These are phyloP conservation scores for Ophiostoma novo-ulmi DNA, from an alignment of 2,329 filamentous ascomycete genomes.

Conservation along the genomic window DNA sequence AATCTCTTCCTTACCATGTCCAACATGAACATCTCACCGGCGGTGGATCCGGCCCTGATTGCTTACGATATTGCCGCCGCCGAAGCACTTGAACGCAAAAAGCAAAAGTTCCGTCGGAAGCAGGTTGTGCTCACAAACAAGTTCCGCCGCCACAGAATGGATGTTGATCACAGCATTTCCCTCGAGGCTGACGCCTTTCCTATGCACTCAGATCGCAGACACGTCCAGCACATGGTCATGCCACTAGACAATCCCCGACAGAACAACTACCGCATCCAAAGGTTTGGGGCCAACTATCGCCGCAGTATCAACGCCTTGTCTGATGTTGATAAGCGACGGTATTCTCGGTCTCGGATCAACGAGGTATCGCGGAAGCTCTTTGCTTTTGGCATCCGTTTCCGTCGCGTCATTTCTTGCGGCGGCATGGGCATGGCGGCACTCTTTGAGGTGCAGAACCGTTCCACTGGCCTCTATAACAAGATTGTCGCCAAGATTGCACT, in stretches of 20 bases:
- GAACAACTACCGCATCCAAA: neutral
- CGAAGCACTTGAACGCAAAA: neutral
- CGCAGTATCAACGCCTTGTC: neutral
- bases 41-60: too few relatives aligned
- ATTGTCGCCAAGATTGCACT: conserved; percentile 24
- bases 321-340: neutral
- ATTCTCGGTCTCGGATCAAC: conserved; percentile 14
- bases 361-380: neutral
- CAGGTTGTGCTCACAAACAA: neutral
- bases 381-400: conserved; percentile 23
- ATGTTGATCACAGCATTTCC: neutral
- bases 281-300: neutral
- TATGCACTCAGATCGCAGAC: neutral
- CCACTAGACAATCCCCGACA: neutral
- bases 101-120: neutral
- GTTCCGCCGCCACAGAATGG: neutral
- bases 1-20: too few relatives aligned
- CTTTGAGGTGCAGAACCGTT: conserved; percentile 23
- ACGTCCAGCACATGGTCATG: neutral
- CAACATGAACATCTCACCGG: neutral
- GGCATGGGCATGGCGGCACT: conserved; percentile 25
- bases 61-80: too few relatives aligned
- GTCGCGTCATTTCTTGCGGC: conserved; percentile 23
- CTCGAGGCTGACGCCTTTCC: neutral
- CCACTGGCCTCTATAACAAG: conserved; percentile 21